These are phyloP conservation scores for Jacaranda mimosifolia DNA, from an alignment of 257 asterid genomes.

Conservation along the genomic window DNA sequence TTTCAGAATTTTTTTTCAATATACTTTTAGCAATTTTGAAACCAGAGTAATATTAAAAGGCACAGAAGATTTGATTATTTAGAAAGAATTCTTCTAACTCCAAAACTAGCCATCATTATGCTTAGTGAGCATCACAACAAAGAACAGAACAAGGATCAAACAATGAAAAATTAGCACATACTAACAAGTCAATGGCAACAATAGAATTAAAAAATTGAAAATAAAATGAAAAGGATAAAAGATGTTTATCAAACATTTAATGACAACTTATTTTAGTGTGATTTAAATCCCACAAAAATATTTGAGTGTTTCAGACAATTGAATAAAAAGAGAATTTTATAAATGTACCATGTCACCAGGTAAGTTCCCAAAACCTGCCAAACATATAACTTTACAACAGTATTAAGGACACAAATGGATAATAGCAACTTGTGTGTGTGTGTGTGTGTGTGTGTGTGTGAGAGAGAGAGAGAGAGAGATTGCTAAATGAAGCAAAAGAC, in stretches of 20 bases:
- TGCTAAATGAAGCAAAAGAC: conserved; percentile 8
- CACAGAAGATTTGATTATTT: too few species aligned
- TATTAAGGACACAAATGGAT: conserved; percentile 64
- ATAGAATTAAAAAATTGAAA: background rate
- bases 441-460: background rate
- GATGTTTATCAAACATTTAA: background rate
- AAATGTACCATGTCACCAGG: conserved; percentile 93
- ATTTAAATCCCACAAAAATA: background rate
- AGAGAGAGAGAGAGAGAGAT: conserved; percentile 20
- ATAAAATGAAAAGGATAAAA: background rate
- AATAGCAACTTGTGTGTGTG: background rate
- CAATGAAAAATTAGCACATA: background rate
- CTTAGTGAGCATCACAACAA: background rate
- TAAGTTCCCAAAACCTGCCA: conserved; percentile 98
- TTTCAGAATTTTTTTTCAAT: background rate
- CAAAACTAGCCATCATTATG: background rate
- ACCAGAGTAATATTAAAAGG: background rate
- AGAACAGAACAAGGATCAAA: background rate
- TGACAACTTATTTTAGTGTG: background rate
- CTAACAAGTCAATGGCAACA: background rate
- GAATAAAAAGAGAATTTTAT: conserved; percentile 31
- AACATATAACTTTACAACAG: conserved; percentile 72
- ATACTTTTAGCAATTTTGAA: background rate
- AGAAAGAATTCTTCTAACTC: background rate
- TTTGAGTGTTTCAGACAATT: conserved; percentile 7